Base-by-base conservation (phyloP, 2,329 filamentous ascomycete species). In the Colletotrichum sidae region DNA sequence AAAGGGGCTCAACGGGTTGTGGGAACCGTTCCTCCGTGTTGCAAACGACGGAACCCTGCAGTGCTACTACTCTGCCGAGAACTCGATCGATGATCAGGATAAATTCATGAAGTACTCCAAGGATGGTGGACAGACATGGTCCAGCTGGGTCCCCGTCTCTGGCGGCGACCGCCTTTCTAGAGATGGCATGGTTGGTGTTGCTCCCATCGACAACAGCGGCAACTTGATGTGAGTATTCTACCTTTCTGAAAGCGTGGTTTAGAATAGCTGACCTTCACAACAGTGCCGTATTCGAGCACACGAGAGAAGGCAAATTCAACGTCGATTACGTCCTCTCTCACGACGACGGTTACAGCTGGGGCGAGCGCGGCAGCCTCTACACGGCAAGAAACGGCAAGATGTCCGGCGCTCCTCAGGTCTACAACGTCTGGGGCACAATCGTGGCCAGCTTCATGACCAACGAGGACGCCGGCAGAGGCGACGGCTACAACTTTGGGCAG, bases 171-270 rank as follows among this genome's bases (percentile, higher is more conserved):
- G 65, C 25, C 71, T 65, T 3, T 73, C 80, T 2, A 73, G 81
- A 15, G 81, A 83, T 55, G 81, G 81, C 35, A 83, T 83, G 81
- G 70, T 79, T 8, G 80, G 80, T 12, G 78, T 84, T 5, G 78
- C 79, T 0, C 68, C 69, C 13, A 71, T 76, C 8, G 69, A 70
- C 5, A 65, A 65, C 6, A 69, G 68, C 34, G 66, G 69, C 25
- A 75, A 74, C 47, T 72, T 81, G 13, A 76, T 82, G 73, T 74
- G 13, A 70, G 71, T 70, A 49, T 33, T 46, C 37, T 3, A 13
- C 41, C 38, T 41, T 5, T 41, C 11, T 17, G 2, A 46, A 25
- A 1, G 25, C 25, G 1, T 25, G 25, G 25, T 25, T 25, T 4
- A 25, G 4, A 25, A 5, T 5, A 1, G 8, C 25, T 41, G 9